Base-by-base conservation (phyloP, 768 basidiomycete genomes). In the Boletus rubroflammeus region DNA sequence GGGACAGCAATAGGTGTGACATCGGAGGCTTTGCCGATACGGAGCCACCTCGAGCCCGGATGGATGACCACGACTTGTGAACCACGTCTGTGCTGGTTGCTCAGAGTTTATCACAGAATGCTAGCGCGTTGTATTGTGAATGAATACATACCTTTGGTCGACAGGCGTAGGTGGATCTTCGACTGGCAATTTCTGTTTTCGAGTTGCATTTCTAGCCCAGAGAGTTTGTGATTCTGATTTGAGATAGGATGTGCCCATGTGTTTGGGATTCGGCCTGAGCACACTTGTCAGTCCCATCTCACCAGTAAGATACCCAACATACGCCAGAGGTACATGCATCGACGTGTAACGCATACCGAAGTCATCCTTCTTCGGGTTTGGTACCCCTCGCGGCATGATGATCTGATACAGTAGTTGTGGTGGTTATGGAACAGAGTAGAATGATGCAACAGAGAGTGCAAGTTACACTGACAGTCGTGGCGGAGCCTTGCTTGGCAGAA, bases 311-410 rank as follows among this genome's bases (percentile, higher is more conserved):
- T 15, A 56, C 43, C 26, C 29, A 70, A 69, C 78, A 57, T 64
- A 90, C 86, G 83, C 79, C 55, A 89, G 71, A 28, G 91, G 92
- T 10, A 93, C 90, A 71, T 84, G 77, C 71, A 93, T 93, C 14
- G 81, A 76, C 5, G 92, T 92, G 71, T 86, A 92, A 43, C 84
- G 81, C 76, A 93, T 76, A 15, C 90, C 88, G 52, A 83, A 85
- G 61, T 93, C 90, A 75, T 92, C 89, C 60, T 82, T 80, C 71
- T 84, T 88, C 28, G 81, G 83, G 63, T 89, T 90, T 29, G 90
- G 89, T 44, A 91, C 81, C 54, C 90, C 90, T 70, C 90, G 81
- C 55, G 90, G 90, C 90, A 91, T 91, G 31, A 21, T 55, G 40
- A 40, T 55, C n/a, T 48, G 47, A 36, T 39, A 34, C 25, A 28